phyloP scores from a whole-genome alignment of 108 stramenopile genomes.

The Asterionellopsis glacialis region DNA sequence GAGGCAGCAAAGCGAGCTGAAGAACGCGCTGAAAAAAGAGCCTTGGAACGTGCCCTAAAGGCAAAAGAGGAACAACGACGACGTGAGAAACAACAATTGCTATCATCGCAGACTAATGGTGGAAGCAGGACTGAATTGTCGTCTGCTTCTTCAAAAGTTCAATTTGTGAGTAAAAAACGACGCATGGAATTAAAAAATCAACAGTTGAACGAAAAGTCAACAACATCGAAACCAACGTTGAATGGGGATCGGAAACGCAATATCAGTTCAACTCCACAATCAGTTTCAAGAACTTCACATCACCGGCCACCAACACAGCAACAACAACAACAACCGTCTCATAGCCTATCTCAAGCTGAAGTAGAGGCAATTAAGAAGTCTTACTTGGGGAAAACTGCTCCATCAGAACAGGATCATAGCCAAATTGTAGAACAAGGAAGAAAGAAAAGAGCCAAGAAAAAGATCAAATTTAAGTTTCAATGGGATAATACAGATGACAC shows the following conservation, averaged over 20 bases:
- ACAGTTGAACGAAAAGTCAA: neutral
- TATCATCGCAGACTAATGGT: neutral
- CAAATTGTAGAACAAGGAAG: conserved; percentile 13
- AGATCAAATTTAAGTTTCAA: conserved; percentile 89
- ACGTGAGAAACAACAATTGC: conserved; percentile 14
- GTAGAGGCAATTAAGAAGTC: conserved; percentile 42
- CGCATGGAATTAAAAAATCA: conserved; percentile 29
- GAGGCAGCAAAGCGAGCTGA: conserved; percentile 63
- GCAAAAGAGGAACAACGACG: conserved; percentile 17
- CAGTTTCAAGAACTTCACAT: too few relatives aligned
- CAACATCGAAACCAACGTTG: too few relatives aligned
- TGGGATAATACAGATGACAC: conserved; percentile 96
- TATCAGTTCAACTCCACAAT: too few relatives aligned
- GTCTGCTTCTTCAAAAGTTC: conserved; percentile 11
- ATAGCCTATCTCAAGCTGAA: too few relatives aligned
- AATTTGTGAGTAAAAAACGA: conserved; percentile 61
- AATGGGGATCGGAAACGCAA: too few relatives aligned
- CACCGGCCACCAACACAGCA: too few relatives aligned
- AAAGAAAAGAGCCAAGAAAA: conserved; percentile 27
- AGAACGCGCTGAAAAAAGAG: conserved; percentile 68
- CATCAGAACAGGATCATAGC: conserved; percentile 2
- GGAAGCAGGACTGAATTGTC: neutral
- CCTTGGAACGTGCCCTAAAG: conserved; percentile 49
- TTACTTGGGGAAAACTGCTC: conserved; percentile 61
- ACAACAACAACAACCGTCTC: too few relatives aligned